Percentiles rank a stretch among this genome's conserved stretches.
phyloP scores from a whole-genome alignment of 2,329 filamentous ascomycete species.

The Ceratocystis destructans region DNA sequence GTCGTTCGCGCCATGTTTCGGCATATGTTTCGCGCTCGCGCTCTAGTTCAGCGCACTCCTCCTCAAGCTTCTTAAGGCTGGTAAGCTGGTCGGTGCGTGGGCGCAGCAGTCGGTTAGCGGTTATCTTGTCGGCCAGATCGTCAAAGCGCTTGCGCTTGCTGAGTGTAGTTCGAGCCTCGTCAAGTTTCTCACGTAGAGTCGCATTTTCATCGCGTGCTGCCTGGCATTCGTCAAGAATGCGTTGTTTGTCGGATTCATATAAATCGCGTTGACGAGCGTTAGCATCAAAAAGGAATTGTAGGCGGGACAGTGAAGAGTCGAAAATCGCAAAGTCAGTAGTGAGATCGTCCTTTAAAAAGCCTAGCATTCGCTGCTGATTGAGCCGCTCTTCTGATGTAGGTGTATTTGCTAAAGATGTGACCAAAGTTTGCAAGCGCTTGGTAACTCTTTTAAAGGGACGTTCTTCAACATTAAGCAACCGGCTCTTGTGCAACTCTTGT shows the following conservation, averaged over 20 bases:
- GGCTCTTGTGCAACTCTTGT: slow-evolving; percentile 73
- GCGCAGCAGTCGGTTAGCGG: slow-evolving; percentile 62
- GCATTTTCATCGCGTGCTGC: slow-evolving; percentile 62
- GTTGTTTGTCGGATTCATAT: slow-evolving; percentile 66
- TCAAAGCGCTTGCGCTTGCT: slow-evolving; percentile 75
- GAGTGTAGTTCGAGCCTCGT: slow-evolving; percentile 60
- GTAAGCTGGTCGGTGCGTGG: slow-evolving; percentile 71
- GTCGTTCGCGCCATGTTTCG: slow-evolving; percentile 68
- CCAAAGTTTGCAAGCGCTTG: slow-evolving; percentile 51
- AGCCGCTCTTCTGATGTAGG: slow-evolving; percentile 40
- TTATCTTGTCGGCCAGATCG: slow-evolving; percentile 75
- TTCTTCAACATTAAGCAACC: slow-evolving; percentile 80
- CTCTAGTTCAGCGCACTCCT: slow-evolving; percentile 78
- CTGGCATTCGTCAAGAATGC: slow-evolving; percentile 66
- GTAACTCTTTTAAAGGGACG: slow-evolving; percentile 83
- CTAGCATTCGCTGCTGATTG: slow-evolving; percentile 34
- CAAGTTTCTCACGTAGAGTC: slow-evolving; percentile 58
- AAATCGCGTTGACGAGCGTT: slow-evolving; percentile 73
- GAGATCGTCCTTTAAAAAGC: slow-evolving; percentile 68
- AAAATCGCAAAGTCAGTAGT: slow-evolving; percentile 80
- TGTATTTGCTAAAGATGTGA: slow-evolving; percentile 42
- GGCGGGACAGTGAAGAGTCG: slow-evolving; percentile 70
- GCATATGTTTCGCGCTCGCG: slow-evolving; percentile 71
- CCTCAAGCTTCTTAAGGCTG: slow-evolving; percentile 67
- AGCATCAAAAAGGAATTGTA: slow-evolving; percentile 73